A percentile compares a stretch with the other conserved stretches of the same genome.
phyloP scores from a whole-genome alignment of 345 rosid species.

The Psidium friedrichsthalianum region DNA sequence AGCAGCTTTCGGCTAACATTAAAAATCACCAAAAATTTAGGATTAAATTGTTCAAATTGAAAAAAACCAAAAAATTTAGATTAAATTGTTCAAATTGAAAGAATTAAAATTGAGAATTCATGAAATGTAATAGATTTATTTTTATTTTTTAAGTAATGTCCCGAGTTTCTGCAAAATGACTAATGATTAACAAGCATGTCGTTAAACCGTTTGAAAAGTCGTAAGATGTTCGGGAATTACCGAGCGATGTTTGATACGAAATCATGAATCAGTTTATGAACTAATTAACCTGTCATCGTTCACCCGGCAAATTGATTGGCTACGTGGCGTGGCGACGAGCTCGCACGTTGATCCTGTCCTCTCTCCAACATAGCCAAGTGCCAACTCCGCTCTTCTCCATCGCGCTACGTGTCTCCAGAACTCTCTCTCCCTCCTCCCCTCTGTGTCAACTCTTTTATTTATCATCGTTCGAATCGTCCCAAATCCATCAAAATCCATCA shows the following conservation, averaged over 20 bases:
- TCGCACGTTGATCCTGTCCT: neutral
- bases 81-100: no score
- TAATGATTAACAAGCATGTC: neutral
- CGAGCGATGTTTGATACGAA: neutral
- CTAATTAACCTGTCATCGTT: neutral
- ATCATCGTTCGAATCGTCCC: neutral
- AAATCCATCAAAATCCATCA: neutral
- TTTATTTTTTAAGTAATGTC: no score
- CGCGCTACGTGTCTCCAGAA: neutral
- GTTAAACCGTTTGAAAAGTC: neutral
- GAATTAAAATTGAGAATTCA: no score
- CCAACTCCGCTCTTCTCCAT: neutral
- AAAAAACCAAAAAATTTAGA: no score
- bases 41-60: no score
- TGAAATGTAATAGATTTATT: no score
- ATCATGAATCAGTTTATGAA: neutral
- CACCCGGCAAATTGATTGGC: neutral
- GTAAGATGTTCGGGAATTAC: neutral
- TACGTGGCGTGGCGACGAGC: neutral
- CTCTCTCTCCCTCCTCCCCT: neutral
- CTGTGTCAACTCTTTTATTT: neutral
- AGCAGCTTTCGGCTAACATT: no score
- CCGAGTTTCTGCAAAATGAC: neutral
- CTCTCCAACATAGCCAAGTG: neutral
- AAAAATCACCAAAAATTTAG: no score